phyloP scores from a whole-genome alignment of 2,329 filamentous ascomycete species.

The Lachnellula cervina region DNA sequence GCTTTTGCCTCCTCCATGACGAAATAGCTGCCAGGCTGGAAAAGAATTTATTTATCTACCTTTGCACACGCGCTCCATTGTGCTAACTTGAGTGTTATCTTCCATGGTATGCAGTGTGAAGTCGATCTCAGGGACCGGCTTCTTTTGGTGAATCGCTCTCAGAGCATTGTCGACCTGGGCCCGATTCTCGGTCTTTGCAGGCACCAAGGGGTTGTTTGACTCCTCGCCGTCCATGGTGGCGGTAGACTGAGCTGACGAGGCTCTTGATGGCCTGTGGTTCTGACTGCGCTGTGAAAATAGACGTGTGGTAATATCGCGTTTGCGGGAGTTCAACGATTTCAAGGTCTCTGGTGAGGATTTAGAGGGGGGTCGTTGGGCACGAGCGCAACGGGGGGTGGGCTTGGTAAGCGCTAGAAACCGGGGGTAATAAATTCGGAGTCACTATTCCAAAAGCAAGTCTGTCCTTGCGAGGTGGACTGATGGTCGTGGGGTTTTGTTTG shows the following conservation, averaged over 20 bases:
- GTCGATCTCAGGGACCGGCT: constrained; percentile 94
- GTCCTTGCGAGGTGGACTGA: too few species aligned
- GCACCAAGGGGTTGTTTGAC: constrained; percentile 14
- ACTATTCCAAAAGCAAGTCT: too few species aligned
- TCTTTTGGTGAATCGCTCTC: constrained; percentile 90
- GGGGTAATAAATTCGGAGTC: too few species aligned
- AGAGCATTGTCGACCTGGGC: constrained; percentile 79
- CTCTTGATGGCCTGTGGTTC: background rate
- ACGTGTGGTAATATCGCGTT: background rate
- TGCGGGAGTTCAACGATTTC: background rate
- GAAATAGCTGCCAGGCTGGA: background rate
- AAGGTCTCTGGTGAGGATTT: background rate
- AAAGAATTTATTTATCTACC: constrained; percentile 49
- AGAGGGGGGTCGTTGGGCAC: background rate
- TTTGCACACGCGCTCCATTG: constrained; percentile 95
- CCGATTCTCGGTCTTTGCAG: constrained; percentile 20
- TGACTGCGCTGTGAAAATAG: background rate
- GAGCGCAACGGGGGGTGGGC: too few species aligned
- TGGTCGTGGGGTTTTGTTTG: too few species aligned
- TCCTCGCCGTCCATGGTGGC: constrained; percentile 30
- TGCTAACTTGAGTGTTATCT: constrained; percentile 92
- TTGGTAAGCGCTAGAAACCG: too few species aligned
- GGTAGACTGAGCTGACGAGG: background rate
- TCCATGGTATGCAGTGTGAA: constrained; percentile 99
- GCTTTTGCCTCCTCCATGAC: background rate